A percentile compares a stretch with the other conserved stretches of the same genome.
Conservation (phyloP, 2,329 filamentous ascomycete genomes). For the Venturia pyrina region DNA sequence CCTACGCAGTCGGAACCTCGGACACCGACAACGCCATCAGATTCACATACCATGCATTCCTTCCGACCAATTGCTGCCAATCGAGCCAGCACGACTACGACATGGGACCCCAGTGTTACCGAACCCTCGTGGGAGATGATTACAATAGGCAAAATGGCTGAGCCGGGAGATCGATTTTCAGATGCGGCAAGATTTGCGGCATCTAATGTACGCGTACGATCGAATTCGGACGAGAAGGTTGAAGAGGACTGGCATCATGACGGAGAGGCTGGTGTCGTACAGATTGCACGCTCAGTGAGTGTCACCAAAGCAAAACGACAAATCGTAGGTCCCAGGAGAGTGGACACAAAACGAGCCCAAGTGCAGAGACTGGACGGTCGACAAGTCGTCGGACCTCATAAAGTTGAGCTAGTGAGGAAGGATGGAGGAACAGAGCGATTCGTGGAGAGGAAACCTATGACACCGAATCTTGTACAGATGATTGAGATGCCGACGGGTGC, state of each 20-base stretch:
- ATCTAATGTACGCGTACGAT: neutral
- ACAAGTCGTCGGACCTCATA: neutral
- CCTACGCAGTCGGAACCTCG: constrained; percentile 10
- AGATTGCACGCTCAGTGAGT: constrained; percentile 3
- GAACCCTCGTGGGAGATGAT: constrained; percentile 13
- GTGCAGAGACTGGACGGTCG: neutral
- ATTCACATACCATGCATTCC: neutral
- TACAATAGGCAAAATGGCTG: constrained; percentile 9
- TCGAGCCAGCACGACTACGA: neutral
- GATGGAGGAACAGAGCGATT: constrained; percentile 5
- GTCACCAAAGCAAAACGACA: constrained; percentile 8
- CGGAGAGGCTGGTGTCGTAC: neutral
- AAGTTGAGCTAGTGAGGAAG: constrained; percentile 2
- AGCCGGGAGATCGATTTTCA: constrained; percentile 6
- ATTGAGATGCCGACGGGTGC: neutral
- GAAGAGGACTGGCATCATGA: neutral
- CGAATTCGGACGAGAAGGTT: neutral
- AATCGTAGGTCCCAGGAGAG: neutral
- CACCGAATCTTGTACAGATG: neutral
- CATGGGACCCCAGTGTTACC: neutral
- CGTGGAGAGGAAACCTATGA: constrained; percentile 8
- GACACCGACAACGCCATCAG: constrained; percentile 6
- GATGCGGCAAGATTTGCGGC: neutral
- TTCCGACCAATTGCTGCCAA: neutral
- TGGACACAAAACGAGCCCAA: neutral